Base-by-base conservation (phyloP, 2,329 filamentous ascomycete species). In the Thielaviopsis populi region DNA sequence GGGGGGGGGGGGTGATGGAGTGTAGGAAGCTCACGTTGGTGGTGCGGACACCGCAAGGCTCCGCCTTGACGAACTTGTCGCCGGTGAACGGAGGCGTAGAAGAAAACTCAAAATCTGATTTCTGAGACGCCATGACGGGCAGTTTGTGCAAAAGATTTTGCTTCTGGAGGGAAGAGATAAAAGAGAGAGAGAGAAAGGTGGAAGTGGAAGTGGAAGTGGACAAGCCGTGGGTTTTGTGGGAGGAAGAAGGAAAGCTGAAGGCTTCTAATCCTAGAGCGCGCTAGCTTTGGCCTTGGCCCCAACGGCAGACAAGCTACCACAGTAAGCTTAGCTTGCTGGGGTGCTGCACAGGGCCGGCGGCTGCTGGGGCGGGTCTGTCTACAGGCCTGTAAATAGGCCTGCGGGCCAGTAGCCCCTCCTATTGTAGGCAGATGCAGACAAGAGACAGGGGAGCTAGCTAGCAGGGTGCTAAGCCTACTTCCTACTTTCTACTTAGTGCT, bases 21-120 rank as follows among this genome's bases (percentile, higher is more conserved):
- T 8, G 53, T 19, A 60, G 8, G 17, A 61, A 67, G 64, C 83
- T 70, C 60, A 76, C 75, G 69, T 71, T 71, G 64, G 76, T 78
- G 63, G 71, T 73, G 65, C 72, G 71, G 67, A 77, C 75, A 67
- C 76, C 75, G 68, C 74, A 76, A 70, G 90, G 87, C 75, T 89
- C 84, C 69, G 81, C 80, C 59, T 82, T 85, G 65, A 87, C 86
- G 72, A 86, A 89, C 69, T 85, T 85, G 70, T 86, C 72, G 65
- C 68, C 71, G 69, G 67, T 33, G 40, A 68, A 68, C 59, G 75
- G 70, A 59, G 76, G 76, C 68, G 76, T 78, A 66, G 74, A 69
- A 68, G 76, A 73, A 68, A 76, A 77, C 69, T 74, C 72, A 65
- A 77, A 75, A 69, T 77, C 74, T 67, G 69, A 70, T 67, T 73